Conservation (phyloP, 352 stramenopile species). For the Pythium catenulatum region DNA sequence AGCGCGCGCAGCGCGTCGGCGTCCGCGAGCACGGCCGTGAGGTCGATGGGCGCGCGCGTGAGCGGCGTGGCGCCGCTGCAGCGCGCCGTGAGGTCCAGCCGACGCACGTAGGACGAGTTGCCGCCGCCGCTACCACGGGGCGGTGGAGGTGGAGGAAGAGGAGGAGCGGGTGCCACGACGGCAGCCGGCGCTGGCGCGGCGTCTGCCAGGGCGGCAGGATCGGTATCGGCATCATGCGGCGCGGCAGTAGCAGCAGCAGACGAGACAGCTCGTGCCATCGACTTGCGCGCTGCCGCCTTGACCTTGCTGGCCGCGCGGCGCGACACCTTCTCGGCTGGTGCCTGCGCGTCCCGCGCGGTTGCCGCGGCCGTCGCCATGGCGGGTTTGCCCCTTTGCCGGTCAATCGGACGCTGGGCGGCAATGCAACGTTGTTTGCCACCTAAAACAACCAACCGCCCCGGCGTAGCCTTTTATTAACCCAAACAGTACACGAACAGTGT, state of each 20-base stretch:
- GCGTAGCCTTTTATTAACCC: too few relatives aligned
- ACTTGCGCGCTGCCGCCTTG: neutral
- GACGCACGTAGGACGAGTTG: constrained; percentile 65
- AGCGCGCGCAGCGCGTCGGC: constrained; percentile 62
- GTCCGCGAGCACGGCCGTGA: constrained; percentile 68
- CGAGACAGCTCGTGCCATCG: too few relatives aligned
- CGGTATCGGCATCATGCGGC: too few relatives aligned
- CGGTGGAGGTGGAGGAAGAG: neutral
- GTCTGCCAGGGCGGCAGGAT: neutral
- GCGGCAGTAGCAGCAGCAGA: too few relatives aligned
- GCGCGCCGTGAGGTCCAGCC: constrained; percentile 64
- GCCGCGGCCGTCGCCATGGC: neutral
- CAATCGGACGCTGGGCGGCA: too few relatives aligned
- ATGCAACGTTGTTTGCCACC: too few relatives aligned
- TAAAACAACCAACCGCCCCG: neutral
- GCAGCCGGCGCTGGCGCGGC: neutral
- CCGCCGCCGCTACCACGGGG: too few relatives aligned
- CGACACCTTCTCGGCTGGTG: constrained; percentile 4
- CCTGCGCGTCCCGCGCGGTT: too few relatives aligned
- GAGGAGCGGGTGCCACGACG: neutral
- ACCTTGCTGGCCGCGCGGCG: neutral
- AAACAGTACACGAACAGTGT: too few relatives aligned
- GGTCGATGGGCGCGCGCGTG: constrained; percentile 65
- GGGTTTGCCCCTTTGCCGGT: neutral
- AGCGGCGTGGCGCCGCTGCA: constrained; percentile 63